Evolutionary conservation across 306 rosid species (phyloP).

Genomic region (Trifolium repens): DNA sequence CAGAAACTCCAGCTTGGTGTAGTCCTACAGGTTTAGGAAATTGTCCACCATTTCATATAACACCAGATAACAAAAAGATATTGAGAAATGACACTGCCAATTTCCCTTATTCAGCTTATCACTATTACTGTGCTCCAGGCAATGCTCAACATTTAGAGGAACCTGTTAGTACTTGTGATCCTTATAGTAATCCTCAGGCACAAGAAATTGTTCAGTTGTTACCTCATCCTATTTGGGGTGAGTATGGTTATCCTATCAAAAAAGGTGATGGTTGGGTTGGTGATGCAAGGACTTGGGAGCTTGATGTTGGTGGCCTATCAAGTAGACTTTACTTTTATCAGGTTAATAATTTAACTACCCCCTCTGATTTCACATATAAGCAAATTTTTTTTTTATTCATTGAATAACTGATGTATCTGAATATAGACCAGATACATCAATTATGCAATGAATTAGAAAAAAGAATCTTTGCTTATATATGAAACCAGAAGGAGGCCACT

Average conservation of each 20-base stretch:
- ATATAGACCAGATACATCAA: no score
- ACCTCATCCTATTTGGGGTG: conserved; percentile 81
- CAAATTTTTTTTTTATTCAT: no score
- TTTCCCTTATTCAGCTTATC: conserved; percentile 78
- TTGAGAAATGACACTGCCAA: conserved; percentile 68
- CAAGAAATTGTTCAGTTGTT: conserved; percentile 84
- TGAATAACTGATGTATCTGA: no score
- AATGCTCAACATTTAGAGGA: conserved; percentile 65
- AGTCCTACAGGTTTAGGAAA: conserved; percentile 47
- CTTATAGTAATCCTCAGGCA: conserved; percentile 85
- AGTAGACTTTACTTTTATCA: conserved; percentile 75
- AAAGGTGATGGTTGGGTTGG: conserved; percentile 82
- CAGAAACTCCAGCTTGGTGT: conserved; percentile 50
- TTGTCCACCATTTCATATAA: conserved; percentile 83
- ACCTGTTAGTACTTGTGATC: conserved; percentile 69
- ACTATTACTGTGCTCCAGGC: conserved; percentile 79
- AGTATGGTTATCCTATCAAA: conserved; percentile 74
- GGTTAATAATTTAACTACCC: conserved; percentile 35
- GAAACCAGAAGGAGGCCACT: not conserved
- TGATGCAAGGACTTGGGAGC: conserved; percentile 80
- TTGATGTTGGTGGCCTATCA: conserved; percentile 79
- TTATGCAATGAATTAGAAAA: no score
- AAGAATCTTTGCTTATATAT: no score
- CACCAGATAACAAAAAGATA: conserved; percentile 64
- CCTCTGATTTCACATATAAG: no score